Base-by-base conservation (phyloP, 768 basidiomycete species). In the Lactarius deliciosus region DNA sequence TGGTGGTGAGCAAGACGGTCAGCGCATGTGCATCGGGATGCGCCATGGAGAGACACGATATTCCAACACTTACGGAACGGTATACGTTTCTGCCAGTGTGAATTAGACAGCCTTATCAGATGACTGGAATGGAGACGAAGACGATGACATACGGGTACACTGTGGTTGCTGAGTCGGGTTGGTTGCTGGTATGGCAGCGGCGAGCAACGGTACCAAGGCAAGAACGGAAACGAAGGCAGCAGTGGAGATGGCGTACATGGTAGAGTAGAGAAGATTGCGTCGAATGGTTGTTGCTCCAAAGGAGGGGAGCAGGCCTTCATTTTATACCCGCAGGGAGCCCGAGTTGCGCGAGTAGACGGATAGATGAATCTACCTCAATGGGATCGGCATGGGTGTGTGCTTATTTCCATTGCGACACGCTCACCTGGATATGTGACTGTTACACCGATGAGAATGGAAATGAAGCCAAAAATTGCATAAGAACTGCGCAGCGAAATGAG, bases 231-330 rank as follows among this genome's bases (percentile, higher is more conserved):
- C 30, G 15, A 54, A 20, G 18, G 25, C 38, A 50, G 45, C n/a
- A 53, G 60, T 34, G 45, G 47, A 53, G 56, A 58, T 18, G 38
- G 25, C 36, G 36, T 57, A n/a, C 65, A 66, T 66, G 57, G 8
- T 63, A 20, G n/a, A 6, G 47, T 15, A 15, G 38, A 57, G 0
- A 11, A 3, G 36, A 1, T 7, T 57, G 20, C 2, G 43, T 50
- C 36, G 6, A 13, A 20, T 15, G 9, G 28, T 15, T 55, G 16
- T 16, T 20, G 25, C 9, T 20, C 13, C 3, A 7, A 15, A 30
- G 55, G 13, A 18, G n/a, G 11, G n/a, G 30, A 18, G 4, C 4
- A 47, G 10, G 28, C 54, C 20, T 18, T 9, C 13, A 10, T 47
- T 57, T 60, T 61, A 65, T 45, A 56, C 28, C 64, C 32, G 11